Percentiles rank a stretch among this genome's conserved stretches.
phyloP scores from a whole-genome alignment of 2,329 filamentous ascomycete species.

The Pseudogymnoascus verrucosus region DNA sequence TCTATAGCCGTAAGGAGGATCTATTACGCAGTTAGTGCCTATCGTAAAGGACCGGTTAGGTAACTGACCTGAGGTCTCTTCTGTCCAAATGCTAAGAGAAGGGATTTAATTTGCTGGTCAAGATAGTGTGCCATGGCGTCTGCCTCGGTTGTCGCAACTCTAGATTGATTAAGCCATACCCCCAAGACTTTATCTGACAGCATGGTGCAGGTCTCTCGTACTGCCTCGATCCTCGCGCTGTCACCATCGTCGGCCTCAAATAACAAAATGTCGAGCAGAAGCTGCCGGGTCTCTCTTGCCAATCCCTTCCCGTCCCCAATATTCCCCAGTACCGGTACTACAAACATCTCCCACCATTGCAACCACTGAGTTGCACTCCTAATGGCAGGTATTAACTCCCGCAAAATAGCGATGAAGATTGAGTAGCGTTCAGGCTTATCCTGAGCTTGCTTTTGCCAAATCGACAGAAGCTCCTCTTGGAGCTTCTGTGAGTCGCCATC shows the following conservation, averaged over 20 bases:
- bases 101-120: conserved; percentile 38
- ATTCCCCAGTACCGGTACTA: conserved; percentile 48
- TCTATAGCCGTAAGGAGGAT: conserved; percentile 60
- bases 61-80: conserved; percentile 52
- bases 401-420: conserved; percentile 61
- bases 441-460: conserved; percentile 58
- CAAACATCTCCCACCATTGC: conserved; percentile 63
- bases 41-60: conserved; percentile 13
- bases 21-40: conserved; percentile 30
- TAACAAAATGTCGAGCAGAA: conserved; percentile 55
- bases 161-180: conserved; percentile 46
- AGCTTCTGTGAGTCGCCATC: conserved; percentile 61
- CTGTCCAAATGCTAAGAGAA: conserved; percentile 43
- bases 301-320: conserved; percentile 55
- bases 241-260: conserved; percentile 52
- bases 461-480: conserved; percentile 61
- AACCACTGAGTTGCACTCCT: conserved; percentile 53
- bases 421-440: conserved; percentile 49
- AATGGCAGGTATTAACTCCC: conserved; percentile 55
- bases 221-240: conserved; percentile 34
- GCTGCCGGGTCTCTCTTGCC: conserved; percentile 56
- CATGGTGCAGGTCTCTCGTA: conserved; percentile 35
- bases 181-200: conserved; percentile 50
- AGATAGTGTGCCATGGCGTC: conserved; percentile 38
- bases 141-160: conserved; percentile 30